Evolutionary conservation across 2,329 filamentous ascomycete genomes (phyloP), one percentile per base, ranked within the genome.

Genomic region (Colletotrichum sp.): DNA sequence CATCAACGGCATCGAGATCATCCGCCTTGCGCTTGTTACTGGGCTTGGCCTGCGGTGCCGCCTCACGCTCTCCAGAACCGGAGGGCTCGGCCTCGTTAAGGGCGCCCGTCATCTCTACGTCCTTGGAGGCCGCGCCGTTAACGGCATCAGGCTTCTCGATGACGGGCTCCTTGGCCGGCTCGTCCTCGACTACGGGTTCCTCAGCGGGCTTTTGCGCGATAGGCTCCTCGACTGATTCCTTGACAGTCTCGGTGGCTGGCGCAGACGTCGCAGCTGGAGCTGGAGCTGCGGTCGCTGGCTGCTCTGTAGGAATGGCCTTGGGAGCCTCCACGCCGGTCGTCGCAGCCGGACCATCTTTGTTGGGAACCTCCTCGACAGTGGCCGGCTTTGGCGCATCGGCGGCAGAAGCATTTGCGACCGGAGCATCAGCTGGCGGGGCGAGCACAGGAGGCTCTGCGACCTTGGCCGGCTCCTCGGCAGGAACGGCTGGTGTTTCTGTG

Each of bases 1-100:
- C 79, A 9, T 78, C 77, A 38, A 73, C 58, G 10, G 61, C 68
- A n/a, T 79, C 79, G 55, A 75, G 36, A 12, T 84, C 83, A 56
- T 84, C 83, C 8, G 84, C 81, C 77, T 85, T 87, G 68, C 82
- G 81, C 77, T 87, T 88, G 58, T 83, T 83, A 3, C 79, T 75
- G 4, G 81, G 81, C 72, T 82, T 82, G 7, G 78, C 72, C 36
- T 77, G 74, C 38, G 72, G 65, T 32, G 71, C 75, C 14, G 65
- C 76, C 36, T 77, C 72, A 9, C 61, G 52, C 43, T 77, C 71
- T 21, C 68, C 74, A n/a, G 67, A 16, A 5, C 58, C 74, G 34
- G 59, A 34, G 8, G 75, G 69, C n/a, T 72, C 75, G 34, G 61
- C 69, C 62, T 61, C 78, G 73, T 72, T 81, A 78, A 77, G 72